Conservation (phyloP, 768 basidiomycete genomes). For the Naganishia friedmannii region DNA sequence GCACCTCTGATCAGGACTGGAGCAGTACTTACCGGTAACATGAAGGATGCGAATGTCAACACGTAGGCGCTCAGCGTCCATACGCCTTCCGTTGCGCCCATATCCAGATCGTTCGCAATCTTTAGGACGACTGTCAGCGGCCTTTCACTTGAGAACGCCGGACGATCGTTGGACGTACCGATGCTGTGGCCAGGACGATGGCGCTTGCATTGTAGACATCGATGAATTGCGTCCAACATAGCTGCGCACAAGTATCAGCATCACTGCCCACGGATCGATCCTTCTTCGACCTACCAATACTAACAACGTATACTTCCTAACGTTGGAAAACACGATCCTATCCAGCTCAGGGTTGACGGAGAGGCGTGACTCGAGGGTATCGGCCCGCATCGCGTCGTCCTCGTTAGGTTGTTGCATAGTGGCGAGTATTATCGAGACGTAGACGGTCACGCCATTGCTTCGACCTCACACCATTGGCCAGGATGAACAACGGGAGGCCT, state of each 20-base stretch:
- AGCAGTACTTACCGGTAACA: conserved; percentile 24
- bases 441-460: too few species aligned
- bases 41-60: conserved; percentile 28
- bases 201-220: conserved; percentile 63
- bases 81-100: conserved; percentile 26
- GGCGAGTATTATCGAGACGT: neutral
- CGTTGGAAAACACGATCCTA: conserved; percentile 9
- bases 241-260: conserved; percentile 5
- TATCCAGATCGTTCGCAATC: conserved; percentile 23
- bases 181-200: conserved; percentile 25
- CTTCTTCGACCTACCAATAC: neutral
- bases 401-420: neutral
- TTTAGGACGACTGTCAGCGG: neutral
- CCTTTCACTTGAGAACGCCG: neutral
- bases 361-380: neutral
- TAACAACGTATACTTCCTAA: conserved; percentile 5
- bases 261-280: neutral
- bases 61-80: conserved; percentile 31
- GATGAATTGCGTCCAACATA: conserved; percentile 43
- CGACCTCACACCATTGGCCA: too few species aligned
- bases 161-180: neutral
- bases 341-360: conserved; percentile 1
- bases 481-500: too few species aligned
- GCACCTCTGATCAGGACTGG: too few species aligned
- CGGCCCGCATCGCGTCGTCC: neutral